Evolutionary conservation across 352 stramenopile species (phyloP), one percentile per base, ranked within the genome.

Genomic region (Pythium myriotylum): DNA sequence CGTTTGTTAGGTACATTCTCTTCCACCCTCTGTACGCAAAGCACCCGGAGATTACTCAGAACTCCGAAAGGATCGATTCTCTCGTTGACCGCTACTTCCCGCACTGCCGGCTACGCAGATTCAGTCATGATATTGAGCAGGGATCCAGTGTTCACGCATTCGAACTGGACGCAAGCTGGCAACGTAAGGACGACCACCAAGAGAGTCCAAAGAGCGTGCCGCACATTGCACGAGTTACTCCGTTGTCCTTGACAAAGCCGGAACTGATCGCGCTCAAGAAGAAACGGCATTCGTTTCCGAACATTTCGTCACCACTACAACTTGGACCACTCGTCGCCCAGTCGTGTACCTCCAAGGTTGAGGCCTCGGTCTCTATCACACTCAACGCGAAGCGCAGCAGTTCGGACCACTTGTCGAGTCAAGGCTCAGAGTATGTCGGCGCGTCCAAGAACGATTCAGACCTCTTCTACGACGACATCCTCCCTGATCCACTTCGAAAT

Each of bases 11-110:
- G 1, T 81, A 92, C 50, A 85, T 91, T 52, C 58, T 92, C 32
- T 91, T 92, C 71, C 81, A 91, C 39, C 76, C 79, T 13, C 65
- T 91, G 51, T 92, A 91, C 68, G 71, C 72, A 22, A 81, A 84
- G 56, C 72, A 75, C 0, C 57, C 71, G 3, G 76, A 88, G 17
- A 60, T 79, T 0, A 70, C 72, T 49, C 70, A 77, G 4, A 32
- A 65, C 23, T n/a, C 52, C 16, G 32, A 46, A 1, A 47, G 49
- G 33, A 71, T 90, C 14, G 70, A 85, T 46, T 68, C 60, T 10
- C 60, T 89, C 41, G 84, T 92, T 23, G 84, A 91, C 51, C 64
- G 72, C 16, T 88, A 81, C 54, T 92, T 92, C 58, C 74, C 79
- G 35, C 81, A 92, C 51, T 92, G 84, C 43, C 76, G 84, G 0